Evolutionary conservation across 352 stramenopile genomes (phyloP).

Genomic region (Phytophthora sansomeana): DNA sequence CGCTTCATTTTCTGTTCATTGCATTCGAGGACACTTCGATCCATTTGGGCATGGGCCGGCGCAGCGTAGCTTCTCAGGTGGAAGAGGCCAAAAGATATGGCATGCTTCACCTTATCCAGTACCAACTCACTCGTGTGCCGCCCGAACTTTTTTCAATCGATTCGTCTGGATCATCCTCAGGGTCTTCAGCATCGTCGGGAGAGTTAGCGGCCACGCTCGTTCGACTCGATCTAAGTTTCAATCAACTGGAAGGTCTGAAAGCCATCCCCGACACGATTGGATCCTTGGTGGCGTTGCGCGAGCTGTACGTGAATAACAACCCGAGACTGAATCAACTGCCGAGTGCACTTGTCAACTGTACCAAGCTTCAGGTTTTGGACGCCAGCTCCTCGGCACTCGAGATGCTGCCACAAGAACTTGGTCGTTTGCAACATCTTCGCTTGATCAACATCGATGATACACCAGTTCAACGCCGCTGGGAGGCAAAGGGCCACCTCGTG

Average conservation of each 20-base stretch:
- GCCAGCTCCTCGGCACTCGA: constrained; percentile 68
- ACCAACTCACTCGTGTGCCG: constrained; percentile 51
- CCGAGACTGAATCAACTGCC: constrained; percentile 64
- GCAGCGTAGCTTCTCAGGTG: constrained; percentile 57
- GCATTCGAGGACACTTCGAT: background rate
- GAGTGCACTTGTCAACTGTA: constrained; percentile 62
- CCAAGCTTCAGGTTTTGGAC: constrained; percentile 77
- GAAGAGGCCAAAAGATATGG: constrained; percentile 68
- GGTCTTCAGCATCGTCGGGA: constrained; percentile 19
- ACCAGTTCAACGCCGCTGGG: constrained; percentile 65
- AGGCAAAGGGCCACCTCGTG: constrained; percentile 63
- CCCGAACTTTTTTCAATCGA: constrained; percentile 39
- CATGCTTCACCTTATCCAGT: constrained; percentile 64
- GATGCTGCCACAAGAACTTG: constrained; percentile 73
- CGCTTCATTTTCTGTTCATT: constrained; percentile 27
- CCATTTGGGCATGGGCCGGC: constrained; percentile 37
- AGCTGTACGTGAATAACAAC: constrained; percentile 91
- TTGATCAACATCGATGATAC: constrained; percentile 80
- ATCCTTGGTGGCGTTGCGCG: constrained; percentile 61
- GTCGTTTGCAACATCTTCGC: constrained; percentile 62
- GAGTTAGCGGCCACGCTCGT: constrained; percentile 51
- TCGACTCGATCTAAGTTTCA: constrained; percentile 87
- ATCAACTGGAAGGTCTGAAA: constrained; percentile 55
- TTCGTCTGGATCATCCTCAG: constrained; percentile 22
- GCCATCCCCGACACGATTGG: constrained; percentile 66